Conservation (phyloP, 495 filamentous ascomycete species). For the Clohesyomyces aquaticus region DNA sequence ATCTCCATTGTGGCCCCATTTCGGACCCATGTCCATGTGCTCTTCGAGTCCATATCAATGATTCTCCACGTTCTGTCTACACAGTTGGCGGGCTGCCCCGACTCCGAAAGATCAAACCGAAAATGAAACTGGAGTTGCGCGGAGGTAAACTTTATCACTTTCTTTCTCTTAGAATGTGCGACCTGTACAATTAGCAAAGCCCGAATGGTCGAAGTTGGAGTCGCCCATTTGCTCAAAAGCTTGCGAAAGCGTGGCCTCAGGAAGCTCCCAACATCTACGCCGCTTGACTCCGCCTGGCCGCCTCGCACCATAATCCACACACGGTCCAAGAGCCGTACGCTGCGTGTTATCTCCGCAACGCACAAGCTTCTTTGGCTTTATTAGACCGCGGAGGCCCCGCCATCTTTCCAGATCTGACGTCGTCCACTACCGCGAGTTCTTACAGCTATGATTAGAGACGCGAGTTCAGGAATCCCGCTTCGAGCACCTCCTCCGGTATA, state of each 20-base stretch:
- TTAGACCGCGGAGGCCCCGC: conserved; percentile 16
- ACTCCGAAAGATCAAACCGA: conserved; percentile 22
- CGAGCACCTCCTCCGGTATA: conserved; percentile 28
- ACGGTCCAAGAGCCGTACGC: background rate
- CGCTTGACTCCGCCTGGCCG: background rate
- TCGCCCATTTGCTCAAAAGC: background rate
- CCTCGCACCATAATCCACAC: background rate
- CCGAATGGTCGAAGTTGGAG: background rate
- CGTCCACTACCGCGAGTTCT: conserved; percentile 7
- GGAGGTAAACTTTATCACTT: conserved; percentile 16
- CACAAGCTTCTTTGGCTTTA: conserved; percentile 3
- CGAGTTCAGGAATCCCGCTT: conserved; percentile 17
- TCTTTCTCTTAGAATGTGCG: background rate
- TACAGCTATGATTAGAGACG: conserved; percentile 14
- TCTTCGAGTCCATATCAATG: conserved; percentile 1
- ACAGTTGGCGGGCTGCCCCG: conserved; percentile 13
- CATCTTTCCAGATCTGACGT: conserved; percentile 10
- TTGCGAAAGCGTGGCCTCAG: background rate
- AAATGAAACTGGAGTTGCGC: conserved; percentile 27
- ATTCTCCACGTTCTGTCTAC: conserved; percentile 14
- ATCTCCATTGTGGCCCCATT: conserved; percentile 1
- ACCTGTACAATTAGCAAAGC: background rate
- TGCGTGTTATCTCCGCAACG: background rate
- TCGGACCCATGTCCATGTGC: conserved; percentile 4
- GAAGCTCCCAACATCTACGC: background rate